phyloP scores from a whole-genome alignment of 2,329 filamentous ascomycete species.

The Neofusicoccum ribis region DNA sequence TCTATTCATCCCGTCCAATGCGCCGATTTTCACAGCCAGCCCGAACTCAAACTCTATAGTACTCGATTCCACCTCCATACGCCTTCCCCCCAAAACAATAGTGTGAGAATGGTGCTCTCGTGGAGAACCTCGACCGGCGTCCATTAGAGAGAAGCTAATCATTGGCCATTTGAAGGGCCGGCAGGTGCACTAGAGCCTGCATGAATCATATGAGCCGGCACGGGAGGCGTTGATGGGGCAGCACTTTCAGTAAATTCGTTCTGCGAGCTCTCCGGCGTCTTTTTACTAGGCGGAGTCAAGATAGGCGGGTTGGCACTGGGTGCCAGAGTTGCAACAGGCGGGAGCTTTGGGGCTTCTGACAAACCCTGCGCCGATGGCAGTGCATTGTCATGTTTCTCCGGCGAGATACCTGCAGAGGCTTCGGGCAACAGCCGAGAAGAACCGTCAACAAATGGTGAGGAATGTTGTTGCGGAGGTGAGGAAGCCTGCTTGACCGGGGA shows the following conservation, averaged over 20 bases:
- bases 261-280: constrained; percentile 30
- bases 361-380: constrained; percentile 35
- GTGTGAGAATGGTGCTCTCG: no score
- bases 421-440: constrained; percentile 34
- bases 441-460: constrained; percentile 26
- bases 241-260: neutral
- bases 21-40: no score
- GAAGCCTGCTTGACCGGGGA: constrained; percentile 40
- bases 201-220: no score
- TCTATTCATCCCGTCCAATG: no score
- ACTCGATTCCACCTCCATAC: no score
- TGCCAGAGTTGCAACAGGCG: constrained; percentile 58
- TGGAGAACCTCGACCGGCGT: no score
- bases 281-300: constrained; percentile 62
- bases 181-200: no score
- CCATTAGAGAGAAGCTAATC: no score
- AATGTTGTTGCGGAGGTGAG: constrained; percentile 37
- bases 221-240: neutral
- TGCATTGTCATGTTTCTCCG: constrained; percentile 48
- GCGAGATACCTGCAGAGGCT: constrained; percentile 44
- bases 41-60: no score
- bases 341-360: constrained; percentile 51
- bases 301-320: constrained; percentile 60
- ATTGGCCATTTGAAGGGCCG: no score
- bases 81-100: no score